Evolutionary conservation across 192 early-diverging fungal genomes (phyloP).

Genomic region (Coemansia sp.): DNA sequence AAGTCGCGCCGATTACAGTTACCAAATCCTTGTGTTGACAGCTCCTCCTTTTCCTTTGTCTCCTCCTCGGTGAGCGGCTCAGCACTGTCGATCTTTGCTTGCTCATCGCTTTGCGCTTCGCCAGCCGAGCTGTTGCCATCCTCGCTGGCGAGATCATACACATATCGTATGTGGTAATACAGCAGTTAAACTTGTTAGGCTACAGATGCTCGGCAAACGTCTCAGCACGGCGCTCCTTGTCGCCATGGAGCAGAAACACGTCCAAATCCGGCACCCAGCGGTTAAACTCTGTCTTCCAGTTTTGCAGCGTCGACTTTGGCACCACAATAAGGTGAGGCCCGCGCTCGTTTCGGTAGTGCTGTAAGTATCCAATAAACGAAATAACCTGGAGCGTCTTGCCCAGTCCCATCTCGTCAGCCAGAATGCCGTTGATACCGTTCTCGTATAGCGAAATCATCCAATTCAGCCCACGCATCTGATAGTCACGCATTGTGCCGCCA

Average conservation of each 20-base stretch:
- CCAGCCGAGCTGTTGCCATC: conserved; percentile 23
- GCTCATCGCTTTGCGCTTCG: conserved; percentile 67
- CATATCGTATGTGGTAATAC: conserved; percentile 97
- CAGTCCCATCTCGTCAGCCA: conserved; percentile 99
- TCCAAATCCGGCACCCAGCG: conserved; percentile 90
- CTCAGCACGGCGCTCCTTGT: conserved; percentile 73
- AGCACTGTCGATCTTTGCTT: conserved; percentile 81
- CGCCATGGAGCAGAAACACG: conserved; percentile 87
- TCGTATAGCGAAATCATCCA: conserved; percentile 97
- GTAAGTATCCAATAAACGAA: conserved; percentile 93
- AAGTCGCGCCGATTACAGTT: conserved; percentile 92
- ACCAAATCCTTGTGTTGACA: conserved; percentile 72
- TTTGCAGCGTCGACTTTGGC: conserved; percentile 94
- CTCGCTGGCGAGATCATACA: conserved; percentile 69
- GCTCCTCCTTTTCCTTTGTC: conserved; percentile 69
- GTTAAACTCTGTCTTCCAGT: conserved; percentile 91
- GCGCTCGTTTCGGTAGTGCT: conserved; percentile 68
- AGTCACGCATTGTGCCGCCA: conserved; percentile 91
- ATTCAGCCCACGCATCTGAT: conserved; percentile 95
- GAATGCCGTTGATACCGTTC: conserved; percentile 96
- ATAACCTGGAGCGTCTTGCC: conserved; percentile 97
- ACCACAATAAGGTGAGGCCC: conserved; percentile 96
- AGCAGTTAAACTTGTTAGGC: conserved; percentile 78
- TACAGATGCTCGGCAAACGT: conserved; percentile 60
- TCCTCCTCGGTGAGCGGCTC: conserved; percentile 89